Percentiles rank a stretch among this genome's conserved stretches.
These are phyloP conservation scores for Neonectria faginata DNA, from an alignment of 2,329 filamentous ascomycete genomes.

Conservation along the genomic window DNA sequence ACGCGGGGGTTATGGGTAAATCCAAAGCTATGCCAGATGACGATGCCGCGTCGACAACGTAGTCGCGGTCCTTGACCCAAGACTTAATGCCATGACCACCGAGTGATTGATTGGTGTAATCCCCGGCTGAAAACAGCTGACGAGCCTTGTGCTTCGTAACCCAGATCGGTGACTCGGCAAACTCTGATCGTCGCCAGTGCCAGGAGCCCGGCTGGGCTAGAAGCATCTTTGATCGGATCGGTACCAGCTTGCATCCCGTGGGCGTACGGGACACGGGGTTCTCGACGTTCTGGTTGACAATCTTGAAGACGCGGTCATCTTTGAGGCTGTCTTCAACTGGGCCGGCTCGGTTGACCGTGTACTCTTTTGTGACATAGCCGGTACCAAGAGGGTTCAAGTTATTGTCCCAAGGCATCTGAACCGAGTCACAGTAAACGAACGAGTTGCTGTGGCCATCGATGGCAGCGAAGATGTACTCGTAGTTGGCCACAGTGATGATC, in stretches of 20 bases:
- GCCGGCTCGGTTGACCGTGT: slow-evolving; percentile 57
- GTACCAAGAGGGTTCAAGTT: slow-evolving; percentile 71
- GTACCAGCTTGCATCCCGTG: slow-evolving; percentile 60
- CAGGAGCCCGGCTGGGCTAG: slow-evolving; percentile 55
- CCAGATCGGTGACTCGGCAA: slow-evolving; percentile 57
- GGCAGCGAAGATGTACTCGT: slow-evolving; percentile 74
- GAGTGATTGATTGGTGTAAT: slow-evolving; percentile 60
- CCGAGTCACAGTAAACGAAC: slow-evolving; percentile 57
- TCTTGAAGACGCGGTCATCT: slow-evolving; percentile 62
- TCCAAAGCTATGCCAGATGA: slow-evolving; percentile 64
- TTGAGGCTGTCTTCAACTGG: slow-evolving; percentile 65
- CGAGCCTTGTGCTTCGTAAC: slow-evolving; percentile 57
- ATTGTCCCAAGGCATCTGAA: slow-evolving; percentile 55
- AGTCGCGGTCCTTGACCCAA: slow-evolving; percentile 63
- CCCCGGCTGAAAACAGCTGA: slow-evolving; percentile 57
- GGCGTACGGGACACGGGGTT: slow-evolving; percentile 54
- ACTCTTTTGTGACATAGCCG: slow-evolving; percentile 64
- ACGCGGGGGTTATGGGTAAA: slow-evolving; percentile 71
- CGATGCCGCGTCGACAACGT: slow-evolving; percentile 62
- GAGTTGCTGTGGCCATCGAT: slow-evolving; percentile 66
- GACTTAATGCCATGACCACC: slow-evolving; percentile 55
- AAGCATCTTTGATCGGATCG: slow-evolving; percentile 60
- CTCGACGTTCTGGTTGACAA: slow-evolving; percentile 59
- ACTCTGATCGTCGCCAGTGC: slow-evolving; percentile 55
- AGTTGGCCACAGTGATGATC: slow-evolving; percentile 76